These are phyloP conservation scores for Lentinula lateritia DNA, from an alignment of 768 basidiomycete species.

Conservation along the genomic window DNA sequence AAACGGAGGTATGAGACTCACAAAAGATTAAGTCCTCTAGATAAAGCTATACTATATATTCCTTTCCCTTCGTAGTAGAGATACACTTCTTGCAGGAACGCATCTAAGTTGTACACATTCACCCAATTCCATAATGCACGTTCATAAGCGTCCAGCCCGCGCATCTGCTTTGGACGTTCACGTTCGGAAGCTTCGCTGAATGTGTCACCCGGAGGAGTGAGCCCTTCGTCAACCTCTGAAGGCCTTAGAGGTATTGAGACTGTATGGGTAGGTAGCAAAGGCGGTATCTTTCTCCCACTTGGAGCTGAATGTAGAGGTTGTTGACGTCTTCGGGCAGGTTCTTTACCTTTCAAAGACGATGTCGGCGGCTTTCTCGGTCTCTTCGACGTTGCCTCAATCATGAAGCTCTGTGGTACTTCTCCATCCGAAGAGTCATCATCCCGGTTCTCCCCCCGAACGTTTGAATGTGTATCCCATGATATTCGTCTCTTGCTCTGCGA, in stretches of 20 bases:
- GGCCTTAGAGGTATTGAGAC: slow-evolving; percentile 60
- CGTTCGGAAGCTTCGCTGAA: neutral
- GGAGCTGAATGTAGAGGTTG: slow-evolving; percentile 50
- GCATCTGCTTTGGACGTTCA: slow-evolving; percentile 38
- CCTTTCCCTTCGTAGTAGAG: slow-evolving; percentile 96
- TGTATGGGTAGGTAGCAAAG: slow-evolving; percentile 29
- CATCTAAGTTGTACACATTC: slow-evolving; percentile 95
- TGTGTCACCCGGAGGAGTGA: slow-evolving; percentile 10
- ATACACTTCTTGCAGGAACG: slow-evolving; percentile 93
- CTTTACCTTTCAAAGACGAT: slow-evolving; percentile 20
- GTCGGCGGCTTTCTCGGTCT: slow-evolving; percentile 25
- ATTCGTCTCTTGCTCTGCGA: slow-evolving; percentile 46
- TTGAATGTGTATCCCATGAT: slow-evolving; percentile 63
- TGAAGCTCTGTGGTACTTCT: slow-evolving; percentile 81
- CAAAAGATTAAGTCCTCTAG: slow-evolving; percentile 91
- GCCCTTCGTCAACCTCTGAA: slow-evolving; percentile 46
- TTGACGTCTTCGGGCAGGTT: slow-evolving; percentile 25
- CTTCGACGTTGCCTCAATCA: slow-evolving; percentile 69
- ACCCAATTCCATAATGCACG: slow-evolving; percentile 98
- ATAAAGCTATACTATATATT: slow-evolving; percentile 89
- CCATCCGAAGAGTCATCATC: slow-evolving; percentile 66
- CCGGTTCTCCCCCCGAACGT: slow-evolving; percentile 64
- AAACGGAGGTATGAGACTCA: slow-evolving; percentile 39
- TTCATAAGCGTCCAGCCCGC: slow-evolving; percentile 79
- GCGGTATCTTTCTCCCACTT: slow-evolving; percentile 31